phyloP scores from a whole-genome alignment of 192 early-diverging fungal species.

The Backusella australiensis region DNA sequence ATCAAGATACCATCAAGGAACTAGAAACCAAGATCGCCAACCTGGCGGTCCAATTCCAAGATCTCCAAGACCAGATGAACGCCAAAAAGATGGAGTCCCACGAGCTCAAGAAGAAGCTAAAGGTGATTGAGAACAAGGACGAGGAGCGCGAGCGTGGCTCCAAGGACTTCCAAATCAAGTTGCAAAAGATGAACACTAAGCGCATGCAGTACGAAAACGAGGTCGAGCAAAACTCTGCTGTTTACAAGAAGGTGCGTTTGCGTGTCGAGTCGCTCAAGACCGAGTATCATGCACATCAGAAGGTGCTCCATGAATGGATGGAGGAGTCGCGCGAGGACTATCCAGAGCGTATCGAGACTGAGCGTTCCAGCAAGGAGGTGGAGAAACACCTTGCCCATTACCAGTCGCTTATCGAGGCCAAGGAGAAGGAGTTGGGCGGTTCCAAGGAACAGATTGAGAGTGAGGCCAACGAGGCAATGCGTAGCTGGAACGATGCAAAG shows the following conservation, averaged over 20 bases:
- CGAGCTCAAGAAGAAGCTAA: neutral
- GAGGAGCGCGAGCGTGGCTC: neutral
- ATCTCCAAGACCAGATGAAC: neutral
- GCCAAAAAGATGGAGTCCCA: neutral
- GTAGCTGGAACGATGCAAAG: constrained; percentile 55
- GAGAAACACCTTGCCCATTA: constrained; percentile 61
- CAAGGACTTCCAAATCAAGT: neutral
- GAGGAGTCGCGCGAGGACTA: constrained; percentile 54
- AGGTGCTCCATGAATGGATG: constrained; percentile 37
- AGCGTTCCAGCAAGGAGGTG: constrained; percentile 42
- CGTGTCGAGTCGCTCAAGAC: neutral
- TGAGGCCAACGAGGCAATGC: constrained; percentile 47
- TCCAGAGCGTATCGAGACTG: constrained; percentile 59
- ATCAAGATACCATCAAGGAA: constrained; percentile 47
- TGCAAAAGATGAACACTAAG: neutral
- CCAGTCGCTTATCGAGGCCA: constrained; percentile 51
- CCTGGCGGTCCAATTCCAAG: constrained; percentile 21
- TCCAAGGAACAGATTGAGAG: constrained; percentile 60
- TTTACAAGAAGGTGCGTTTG: neutral
- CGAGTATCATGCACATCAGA: neutral
- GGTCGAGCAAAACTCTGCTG: neutral
- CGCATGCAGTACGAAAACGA: neutral
- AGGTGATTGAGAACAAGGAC: neutral
- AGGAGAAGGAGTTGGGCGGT: constrained; percentile 50
- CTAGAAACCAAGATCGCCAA: neutral